Percentiles rank a stretch among this genome's conserved stretches.
Conservation (phyloP, 2,329 filamentous ascomycete species). For the Aspergillus carbonarius region DNA sequence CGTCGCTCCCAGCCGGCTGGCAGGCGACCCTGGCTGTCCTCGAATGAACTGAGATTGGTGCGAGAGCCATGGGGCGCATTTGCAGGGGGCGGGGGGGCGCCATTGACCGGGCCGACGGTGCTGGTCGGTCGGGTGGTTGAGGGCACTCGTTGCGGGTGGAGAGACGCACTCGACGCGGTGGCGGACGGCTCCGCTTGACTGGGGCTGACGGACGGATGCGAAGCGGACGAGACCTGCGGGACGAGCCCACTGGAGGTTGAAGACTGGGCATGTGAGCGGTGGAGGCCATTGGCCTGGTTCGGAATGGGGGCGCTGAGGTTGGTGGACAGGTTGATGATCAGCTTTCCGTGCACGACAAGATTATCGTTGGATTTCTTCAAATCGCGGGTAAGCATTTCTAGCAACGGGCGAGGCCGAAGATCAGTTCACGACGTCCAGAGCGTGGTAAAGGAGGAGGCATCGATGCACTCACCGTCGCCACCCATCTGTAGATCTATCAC, state of each 20-base stretch:
- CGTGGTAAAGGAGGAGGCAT: not conserved
- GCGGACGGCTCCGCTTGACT: constrained; percentile 29
- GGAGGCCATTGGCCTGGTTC: constrained; percentile 45
- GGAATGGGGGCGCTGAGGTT: constrained; percentile 74
- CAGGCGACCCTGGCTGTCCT: constrained; percentile 89
- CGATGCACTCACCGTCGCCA: constrained; percentile 71
- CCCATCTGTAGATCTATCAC: constrained; percentile 87
- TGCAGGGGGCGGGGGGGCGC: constrained; percentile 36
- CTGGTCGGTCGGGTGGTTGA: constrained; percentile 39
- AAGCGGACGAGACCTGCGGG: constrained; percentile 30
- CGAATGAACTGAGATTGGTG: constrained; percentile 80
- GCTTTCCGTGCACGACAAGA: constrained; percentile 93
- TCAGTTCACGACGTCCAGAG: constrained; percentile 13
- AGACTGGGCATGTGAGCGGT: constrained; percentile 35
- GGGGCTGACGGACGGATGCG: constrained; percentile 29
- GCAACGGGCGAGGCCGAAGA: constrained; percentile 20
- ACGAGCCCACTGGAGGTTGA: constrained; percentile 42
- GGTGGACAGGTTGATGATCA: constrained; percentile 94
- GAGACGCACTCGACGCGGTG: constrained; percentile 34
- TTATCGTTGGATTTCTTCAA: constrained; percentile 98
- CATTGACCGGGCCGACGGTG: constrained; percentile 42
- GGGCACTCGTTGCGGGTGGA: constrained; percentile 36
- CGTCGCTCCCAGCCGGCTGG: constrained; percentile 94
- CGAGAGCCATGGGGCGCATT: constrained; percentile 43
- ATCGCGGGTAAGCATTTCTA: constrained; percentile 95